Base-by-base conservation (phyloP, 805 yeast species). In the Zygotorulaspora chibaensis region DNA sequence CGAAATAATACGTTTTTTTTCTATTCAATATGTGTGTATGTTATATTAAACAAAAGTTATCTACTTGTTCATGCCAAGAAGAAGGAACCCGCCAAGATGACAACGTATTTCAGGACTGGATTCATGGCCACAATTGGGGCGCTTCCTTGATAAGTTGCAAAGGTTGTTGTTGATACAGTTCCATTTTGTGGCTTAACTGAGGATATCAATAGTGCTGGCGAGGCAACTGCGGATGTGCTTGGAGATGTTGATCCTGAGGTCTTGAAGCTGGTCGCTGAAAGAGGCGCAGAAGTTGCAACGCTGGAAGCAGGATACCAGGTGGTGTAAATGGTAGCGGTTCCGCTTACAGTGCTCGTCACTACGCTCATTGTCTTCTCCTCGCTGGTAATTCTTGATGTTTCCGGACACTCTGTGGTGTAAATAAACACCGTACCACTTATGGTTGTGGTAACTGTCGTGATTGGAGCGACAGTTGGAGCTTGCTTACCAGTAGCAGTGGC, bases 351-450 rank as follows among this genome's bases (percentile, higher is more conserved):
- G 27, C 47, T 47, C 25, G 47, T 42, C 25, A 45, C 35, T 13
- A 46, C 45, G 12, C 43, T 20, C 16, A 33, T 38, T n/a, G 34
- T 36, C 29, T 36, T 37, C 8, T 25, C 45, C 12, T n/a, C 42
- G 4, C 20, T 34, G 23, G 38, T 33, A 5, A 34, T 29, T 2
- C 43, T 43, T 18, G 45, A 35, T 11, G 47, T 36, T 10, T 45
- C 25, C 33, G 56, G 55, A 39, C 53, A 53, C 35, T 37, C 38
- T 28, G 57, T 53, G 38, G 57, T 54, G 47, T 50, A 52, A 20
- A 43, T 34, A 33, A 36, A 40, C 31, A 43, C 42, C 13, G 36
- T 36, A 16, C 48, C 46, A 25, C 36, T 38, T 8, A 29, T 38
- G 18, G 48, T 40, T 9, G 52, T 42, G 28, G 58, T 54, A 20